Conservation (phyloP, 164 flowering plant species). For the Aristolochia contorta region DNA sequence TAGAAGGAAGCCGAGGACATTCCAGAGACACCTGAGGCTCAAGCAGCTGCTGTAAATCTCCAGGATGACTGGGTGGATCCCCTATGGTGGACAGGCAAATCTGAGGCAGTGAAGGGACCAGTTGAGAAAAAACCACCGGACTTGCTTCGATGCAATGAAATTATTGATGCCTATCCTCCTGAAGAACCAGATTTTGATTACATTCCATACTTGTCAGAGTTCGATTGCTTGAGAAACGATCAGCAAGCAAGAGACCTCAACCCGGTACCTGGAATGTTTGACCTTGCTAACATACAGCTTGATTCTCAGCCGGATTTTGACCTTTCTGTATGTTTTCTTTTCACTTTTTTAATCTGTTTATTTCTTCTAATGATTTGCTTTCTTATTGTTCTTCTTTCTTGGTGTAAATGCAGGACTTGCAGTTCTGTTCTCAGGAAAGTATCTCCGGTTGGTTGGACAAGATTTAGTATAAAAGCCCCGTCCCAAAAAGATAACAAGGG, state of each 20-base stretch:
- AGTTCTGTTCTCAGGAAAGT: slow-evolving; percentile 66
- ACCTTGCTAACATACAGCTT: slow-evolving; percentile 45
- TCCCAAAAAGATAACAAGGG: slow-evolving; percentile 1
- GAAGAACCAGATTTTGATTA: slow-evolving; percentile 15
- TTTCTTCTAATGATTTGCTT: neutral
- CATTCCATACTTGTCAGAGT: slow-evolving; percentile 7
- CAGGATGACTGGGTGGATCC: slow-evolving; percentile 19
- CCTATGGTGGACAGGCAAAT: slow-evolving; percentile 50
- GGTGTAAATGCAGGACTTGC: slow-evolving; percentile 43
- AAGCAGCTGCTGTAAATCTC: slow-evolving; percentile 6
- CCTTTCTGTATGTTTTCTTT: slow-evolving; percentile 34
- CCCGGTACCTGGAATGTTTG: slow-evolving; percentile 30
- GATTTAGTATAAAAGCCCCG: slow-evolving; percentile 15
- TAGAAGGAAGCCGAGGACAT: slow-evolving; percentile 21
- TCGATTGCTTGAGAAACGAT: slow-evolving; percentile 5
- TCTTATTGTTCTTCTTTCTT: neutral
- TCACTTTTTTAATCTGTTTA: neutral
- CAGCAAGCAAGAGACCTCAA: slow-evolving; percentile 11
- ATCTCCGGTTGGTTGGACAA: slow-evolving; percentile 41
- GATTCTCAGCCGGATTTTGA: slow-evolving; percentile 53
- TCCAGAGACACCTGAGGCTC: slow-evolving; percentile 13
- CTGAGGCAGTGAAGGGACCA: slow-evolving; percentile 37
- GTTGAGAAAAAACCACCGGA: slow-evolving; percentile 18
- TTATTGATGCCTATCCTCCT: slow-evolving; percentile 21
- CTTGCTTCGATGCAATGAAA: slow-evolving; percentile 46